phyloP scores from a whole-genome alignment of 2,329 filamentous ascomycete species.

The Exophiala viscosa region DNA sequence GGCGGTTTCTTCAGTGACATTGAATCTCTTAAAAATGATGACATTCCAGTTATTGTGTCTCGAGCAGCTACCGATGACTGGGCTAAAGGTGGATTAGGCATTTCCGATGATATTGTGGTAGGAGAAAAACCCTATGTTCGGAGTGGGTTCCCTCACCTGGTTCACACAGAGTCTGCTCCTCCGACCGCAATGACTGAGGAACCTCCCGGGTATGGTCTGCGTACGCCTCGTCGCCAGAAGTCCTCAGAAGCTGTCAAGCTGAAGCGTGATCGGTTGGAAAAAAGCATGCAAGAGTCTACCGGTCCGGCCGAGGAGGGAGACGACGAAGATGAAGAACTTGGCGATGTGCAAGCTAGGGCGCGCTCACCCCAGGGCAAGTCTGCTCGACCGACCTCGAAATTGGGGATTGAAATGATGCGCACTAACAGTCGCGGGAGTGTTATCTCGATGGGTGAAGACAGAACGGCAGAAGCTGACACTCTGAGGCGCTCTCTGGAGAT shows the following conservation, averaged over 20 bases:
- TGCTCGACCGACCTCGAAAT: constrained; percentile 72
- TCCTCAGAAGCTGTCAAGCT: constrained; percentile 70
- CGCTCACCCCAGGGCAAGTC: constrained; percentile 51
- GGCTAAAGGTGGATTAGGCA: constrained; percentile 72
- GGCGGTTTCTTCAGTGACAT: constrained; percentile 85
- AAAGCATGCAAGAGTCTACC: constrained; percentile 58
- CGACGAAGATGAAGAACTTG: constrained; percentile 90
- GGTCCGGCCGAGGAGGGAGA: constrained; percentile 77
- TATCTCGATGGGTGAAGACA: constrained; percentile 44
- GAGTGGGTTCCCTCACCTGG: constrained; percentile 51
- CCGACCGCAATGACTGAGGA: constrained; percentile 58
- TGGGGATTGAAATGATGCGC: constrained; percentile 96
- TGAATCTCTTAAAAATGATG: constrained; percentile 73
- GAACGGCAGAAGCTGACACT: constrained; percentile 32
- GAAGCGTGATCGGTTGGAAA: constrained; percentile 73
- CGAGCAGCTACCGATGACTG: constrained; percentile 73
- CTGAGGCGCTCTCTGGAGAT: constrained; percentile 31
- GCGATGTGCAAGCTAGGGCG: constrained; percentile 50
- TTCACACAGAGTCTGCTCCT: constrained; percentile 59
- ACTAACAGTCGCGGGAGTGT: constrained; percentile 90
- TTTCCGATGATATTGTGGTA: constrained; percentile 59
- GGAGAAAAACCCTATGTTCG: constrained; percentile 37
- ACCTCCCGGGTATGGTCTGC: constrained; percentile 31
- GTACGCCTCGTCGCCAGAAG: constrained; percentile 58
- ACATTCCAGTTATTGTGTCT: constrained; percentile 70